Evolutionary conservation across 106 monocot species (phyloP), one percentile per base, ranked within the genome.

Genomic region (Apostasia shenzhenica): DNA sequence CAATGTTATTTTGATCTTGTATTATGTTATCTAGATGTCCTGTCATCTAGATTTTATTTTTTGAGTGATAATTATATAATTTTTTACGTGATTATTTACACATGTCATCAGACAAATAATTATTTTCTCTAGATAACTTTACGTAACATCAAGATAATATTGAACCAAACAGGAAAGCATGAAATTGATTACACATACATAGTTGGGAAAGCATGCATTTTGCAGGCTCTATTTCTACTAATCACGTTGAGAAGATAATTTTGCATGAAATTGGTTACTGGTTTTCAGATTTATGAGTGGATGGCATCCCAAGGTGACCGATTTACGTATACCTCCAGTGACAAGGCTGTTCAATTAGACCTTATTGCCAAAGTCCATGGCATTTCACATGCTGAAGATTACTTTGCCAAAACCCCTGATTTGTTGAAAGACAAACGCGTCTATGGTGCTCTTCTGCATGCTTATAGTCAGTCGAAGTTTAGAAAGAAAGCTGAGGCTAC

Each of bases 391-490:
- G 89, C 97, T 7, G 97, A 97, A 81, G 76, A 82, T n/a, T 76
- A 81, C 71, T 97, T 97, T 61, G 72, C 72, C 14, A 69, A 43
- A 41, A 86, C 92, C 62, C 53, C 82, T 60, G 84, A 82, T 54
- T 41, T 68, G 42, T 61, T 84, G 11, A 97, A 89, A 70, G 97
- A 97, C 72, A 89, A 86, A 50, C 84, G 92, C 13, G 89, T 92
- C 14, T 89, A 83, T 78, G 76, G 95, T 44, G 75, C 97, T 52
- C 92, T 97, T 84, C 71, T 97, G 62, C 89, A 97, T 81, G 81
- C 82, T 54, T 97, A 89, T 69, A 77, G 76, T 8, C 78, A 85
- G 53, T 81, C 88, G 45, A 86, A 76, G 69, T 57, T 83, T 73
- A 87, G 76, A 68, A 84, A 82, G 13, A 89, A 92, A 72, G 86